Conservation (phyloP, 1,284 basidiomycete genomes). For the Sanghuangporus baumii region DNA sequence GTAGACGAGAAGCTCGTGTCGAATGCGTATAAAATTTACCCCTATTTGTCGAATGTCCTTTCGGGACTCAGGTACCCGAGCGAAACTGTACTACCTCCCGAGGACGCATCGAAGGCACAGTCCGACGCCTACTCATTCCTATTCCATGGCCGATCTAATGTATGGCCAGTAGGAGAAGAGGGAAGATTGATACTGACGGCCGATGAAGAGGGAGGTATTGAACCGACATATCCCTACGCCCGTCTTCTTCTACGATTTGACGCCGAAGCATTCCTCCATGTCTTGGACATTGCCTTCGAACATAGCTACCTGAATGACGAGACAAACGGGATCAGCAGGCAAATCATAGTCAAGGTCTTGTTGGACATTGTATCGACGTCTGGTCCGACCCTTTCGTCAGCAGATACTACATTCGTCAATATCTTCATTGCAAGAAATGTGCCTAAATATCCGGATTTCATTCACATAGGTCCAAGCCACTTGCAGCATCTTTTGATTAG, state of each 20-base stretch:
- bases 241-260: slow-evolving; percentile 84
- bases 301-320: slow-evolving; percentile 86
- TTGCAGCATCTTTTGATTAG: slow-evolving; percentile 75
- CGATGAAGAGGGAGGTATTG: slow-evolving; percentile 62
- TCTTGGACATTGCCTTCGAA: slow-evolving; percentile 93
- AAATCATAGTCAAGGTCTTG: slow-evolving; percentile 81
- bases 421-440: slow-evolving; percentile 97
- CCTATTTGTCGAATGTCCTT: slow-evolving; percentile 85
- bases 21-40: slow-evolving; percentile 89
- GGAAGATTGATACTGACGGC: slow-evolving; percentile 71
- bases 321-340: slow-evolving; percentile 61
- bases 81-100: slow-evolving; percentile 61
- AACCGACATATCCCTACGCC: slow-evolving; percentile 87
- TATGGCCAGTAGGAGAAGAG: slow-evolving; percentile 72
- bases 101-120: slow-evolving; percentile 64
- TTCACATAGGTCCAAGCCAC: slow-evolving; percentile 62
- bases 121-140: slow-evolving; percentile 74
- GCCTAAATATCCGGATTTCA: slow-evolving; percentile 93
- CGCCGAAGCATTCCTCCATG: slow-evolving; percentile 91
- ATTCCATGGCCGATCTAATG: slow-evolving; percentile 75
- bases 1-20: slow-evolving; percentile 46
- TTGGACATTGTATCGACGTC: slow-evolving; percentile 69
- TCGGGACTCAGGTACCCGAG: slow-evolving; percentile 87
- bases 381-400: slow-evolving; percentile 39
- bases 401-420: slow-evolving; percentile 79